phyloP scores from a whole-genome alignment of 495 filamentous ascomycete genomes.

The Neurospora sp. region DNA sequence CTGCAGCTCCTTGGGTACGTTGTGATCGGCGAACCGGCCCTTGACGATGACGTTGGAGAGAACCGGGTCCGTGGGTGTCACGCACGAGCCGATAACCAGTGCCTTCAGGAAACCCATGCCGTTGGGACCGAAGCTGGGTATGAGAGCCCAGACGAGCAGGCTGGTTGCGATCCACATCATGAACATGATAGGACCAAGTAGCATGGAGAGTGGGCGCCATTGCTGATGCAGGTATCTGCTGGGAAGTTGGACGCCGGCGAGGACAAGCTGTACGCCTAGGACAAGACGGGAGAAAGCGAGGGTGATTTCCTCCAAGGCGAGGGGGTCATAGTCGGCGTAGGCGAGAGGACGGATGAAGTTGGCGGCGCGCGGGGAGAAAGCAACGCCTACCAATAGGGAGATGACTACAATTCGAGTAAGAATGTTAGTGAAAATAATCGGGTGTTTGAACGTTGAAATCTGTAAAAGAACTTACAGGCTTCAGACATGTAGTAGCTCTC shows the following conservation, averaged over 20 bases:
- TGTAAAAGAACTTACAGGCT: conserved; percentile 50
- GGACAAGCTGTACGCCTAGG: conserved; percentile 80
- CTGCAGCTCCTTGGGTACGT: conserved; percentile 73
- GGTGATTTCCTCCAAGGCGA: conserved; percentile 40
- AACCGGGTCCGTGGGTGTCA: conserved; percentile 88
- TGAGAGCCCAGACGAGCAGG: conserved; percentile 67
- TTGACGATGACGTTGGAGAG: conserved; percentile 86
- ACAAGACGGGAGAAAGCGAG: conserved; percentile 81
- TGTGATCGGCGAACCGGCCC: conserved; percentile 85
- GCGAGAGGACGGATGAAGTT: conserved; percentile 69
- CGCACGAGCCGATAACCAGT: conserved; percentile 68
- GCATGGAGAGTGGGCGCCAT: conserved; percentile 66
- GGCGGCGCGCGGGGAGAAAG: conserved; percentile 66
- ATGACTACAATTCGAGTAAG: conserved; percentile 48
- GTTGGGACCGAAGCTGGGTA: conserved; percentile 39
- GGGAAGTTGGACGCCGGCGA: conserved; percentile 87
- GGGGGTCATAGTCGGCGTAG: conserved; percentile 53
- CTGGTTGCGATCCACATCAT: conserved; percentile 82
- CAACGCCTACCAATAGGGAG: conserved; percentile 66
- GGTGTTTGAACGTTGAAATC: background rate
- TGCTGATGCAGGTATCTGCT: conserved; percentile 70
- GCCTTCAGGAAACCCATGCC: conserved; percentile 61
- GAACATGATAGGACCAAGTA: conserved; percentile 80
- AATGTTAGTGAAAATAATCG: background rate
- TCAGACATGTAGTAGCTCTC: conserved; percentile 89